Evolutionary conservation across 1,284 basidiomycete species (phyloP).

Genomic region (Puccinia coronata): DNA sequence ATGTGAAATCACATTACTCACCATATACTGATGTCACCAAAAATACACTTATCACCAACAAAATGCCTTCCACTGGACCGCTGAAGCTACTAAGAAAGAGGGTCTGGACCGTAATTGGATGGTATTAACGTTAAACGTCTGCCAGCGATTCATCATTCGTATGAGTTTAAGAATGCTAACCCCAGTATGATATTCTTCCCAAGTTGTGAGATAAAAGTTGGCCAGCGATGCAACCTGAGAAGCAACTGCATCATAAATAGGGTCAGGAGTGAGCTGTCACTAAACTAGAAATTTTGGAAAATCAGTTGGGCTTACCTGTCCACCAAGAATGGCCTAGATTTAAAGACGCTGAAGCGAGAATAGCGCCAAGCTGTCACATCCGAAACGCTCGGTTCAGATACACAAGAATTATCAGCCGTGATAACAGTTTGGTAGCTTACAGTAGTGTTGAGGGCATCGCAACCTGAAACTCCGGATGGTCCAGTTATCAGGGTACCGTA

Average conservation of each 20-base stretch:
- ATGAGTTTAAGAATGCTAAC: conserved; percentile 54
- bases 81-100: conserved; percentile 90
- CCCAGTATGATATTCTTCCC: conserved; percentile 97
- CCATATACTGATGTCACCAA: conserved; percentile 74
- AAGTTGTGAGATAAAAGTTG: conserved; percentile 92
- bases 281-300: neutral
- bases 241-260: conserved; percentile 62
- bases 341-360: conserved; percentile 78
- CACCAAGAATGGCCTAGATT: conserved; percentile 93
- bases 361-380: conserved; percentile 71
- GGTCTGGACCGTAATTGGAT: conserved; percentile 62
- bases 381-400: conserved; percentile 33
- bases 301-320: conserved; percentile 63
- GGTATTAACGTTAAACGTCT: neutral
- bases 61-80: conserved; percentile 93
- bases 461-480: conserved; percentile 63
- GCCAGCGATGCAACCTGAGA: conserved; percentile 81
- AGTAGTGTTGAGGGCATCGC: conserved; percentile 91
- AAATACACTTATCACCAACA: conserved; percentile 80
- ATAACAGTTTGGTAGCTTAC: conserved; percentile 61
- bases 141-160: neutral
- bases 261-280: neutral
- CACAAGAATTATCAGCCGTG: conserved; percentile 25
- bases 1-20: conserved; percentile 62
- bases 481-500: neutral